Base-by-base conservation (phyloP, 192 early-diverging fungal species). In the Podila minutissima region DNA sequence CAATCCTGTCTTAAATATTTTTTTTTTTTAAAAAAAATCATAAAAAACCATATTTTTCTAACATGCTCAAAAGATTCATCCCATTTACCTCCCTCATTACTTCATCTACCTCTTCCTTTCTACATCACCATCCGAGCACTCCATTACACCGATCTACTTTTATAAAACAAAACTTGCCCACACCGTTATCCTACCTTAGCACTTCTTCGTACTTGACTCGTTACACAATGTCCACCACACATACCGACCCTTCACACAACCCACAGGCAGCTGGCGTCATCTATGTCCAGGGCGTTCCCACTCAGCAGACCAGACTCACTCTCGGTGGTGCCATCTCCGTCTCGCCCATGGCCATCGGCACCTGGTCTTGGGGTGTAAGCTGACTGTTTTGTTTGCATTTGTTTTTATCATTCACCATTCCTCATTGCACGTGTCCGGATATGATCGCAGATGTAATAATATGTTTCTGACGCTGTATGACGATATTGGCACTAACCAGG, bases 361-460 rank as follows among this genome's bases (percentile, higher is more conserved):
- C 75, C 17, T 87, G 86, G 86, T 66, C 78, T 33, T 87, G 74
- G 74, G 86, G 86, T 55, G 86, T 85, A 75, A 87, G 74, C 49
- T 22, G 15, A 41, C 19, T 29, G 50, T 70, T 67, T 29, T 26
- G 20, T 24, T 12, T 50, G 20, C 12, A 32, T 38, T 22, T 35
- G 17, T 66, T 55, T 60, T 29, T n/a, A 19, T 2, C 22, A 0
- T 22, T 19, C 55, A 5, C 3, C 12, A 6, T 17, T 10, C 11
- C 10, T 5, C 22, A 5, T 9, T 26, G 59, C 19, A 11, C 3
- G 10, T 53, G 12, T 55, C 10, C 24, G 31, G 33, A 57, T 37
- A 29, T 41, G 32, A 15, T 46, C 29, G 29, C 29, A 2, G 29
- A 29, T 29, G 29, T 29, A 15, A 22, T 31, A n/a, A 22, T 31